Base-by-base conservation (phyloP, 805 yeast species). In the Wickerhamomyces xylosicus region DNA sequence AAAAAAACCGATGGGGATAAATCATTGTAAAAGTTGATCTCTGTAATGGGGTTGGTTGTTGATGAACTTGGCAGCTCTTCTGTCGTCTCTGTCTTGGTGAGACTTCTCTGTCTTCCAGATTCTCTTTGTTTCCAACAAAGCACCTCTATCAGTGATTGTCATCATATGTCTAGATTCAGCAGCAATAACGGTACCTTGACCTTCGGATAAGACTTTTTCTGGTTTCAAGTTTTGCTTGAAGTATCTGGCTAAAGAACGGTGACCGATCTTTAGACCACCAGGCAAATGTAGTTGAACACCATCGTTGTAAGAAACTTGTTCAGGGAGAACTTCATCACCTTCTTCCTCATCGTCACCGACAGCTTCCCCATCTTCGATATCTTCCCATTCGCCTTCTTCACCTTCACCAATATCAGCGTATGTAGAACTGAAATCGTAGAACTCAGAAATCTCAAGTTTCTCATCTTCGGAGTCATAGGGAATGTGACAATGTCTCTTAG, bases 21-120 rank as follows among this genome's bases (percentile, higher is more conserved):
- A 37, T 47, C 43, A 67, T 52, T 68, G 73, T 46, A 86, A 64
- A 46, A 86, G 60, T 59, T 78, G 84, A 57, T 86, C 95, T 56
- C 95, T 74, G 71, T 70, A 86, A 54, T 90, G 87, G 36, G 85
- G 81, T 72, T 92, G 97, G 70, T 80, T 72, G 61, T 90, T 90
- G 62, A 85, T 70, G 57, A 75, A 77, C 60, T 85, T 85, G 43
- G 82, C 79, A 32, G 86, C 83, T 51, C 81, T 67, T 55, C 69
- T 67, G 38, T 63, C 71, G 45, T 61, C 62, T 50, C 61, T 64
- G 53, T 66, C 69, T 62, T 66, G 66, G 59, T 71, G 66, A 61
- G 68, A 66, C 55, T 65, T 61, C 66, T 63, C 74, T 37, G 67
- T 72, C 52, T 69, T 71, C 95, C 97, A 89, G 10, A 70, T 74